These are phyloP conservation scores for Xylaria nigripes DNA, from an alignment of 495 filamentous ascomycete genomes.

Conservation along the genomic window DNA sequence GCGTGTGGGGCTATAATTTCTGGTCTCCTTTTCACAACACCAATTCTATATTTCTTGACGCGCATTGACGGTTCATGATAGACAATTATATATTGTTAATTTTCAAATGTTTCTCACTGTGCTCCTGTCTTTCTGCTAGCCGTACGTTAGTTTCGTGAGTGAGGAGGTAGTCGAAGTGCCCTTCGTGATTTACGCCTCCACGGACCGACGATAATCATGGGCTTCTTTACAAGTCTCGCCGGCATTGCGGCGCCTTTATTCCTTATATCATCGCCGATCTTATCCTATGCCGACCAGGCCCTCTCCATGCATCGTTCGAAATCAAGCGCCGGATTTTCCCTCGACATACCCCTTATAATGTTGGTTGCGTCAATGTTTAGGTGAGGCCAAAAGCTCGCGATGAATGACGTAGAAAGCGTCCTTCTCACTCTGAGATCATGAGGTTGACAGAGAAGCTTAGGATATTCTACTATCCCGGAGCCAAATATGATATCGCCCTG, in stretches of 20 bases:
- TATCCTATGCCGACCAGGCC: conserved; percentile 89
- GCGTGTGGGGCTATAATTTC: conserved; percentile 3
- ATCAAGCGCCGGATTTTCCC: conserved; percentile 76
- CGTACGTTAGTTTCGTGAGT: neutral
- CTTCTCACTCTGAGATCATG: neutral
- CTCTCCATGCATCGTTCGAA: conserved; percentile 73
- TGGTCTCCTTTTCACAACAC: neutral
- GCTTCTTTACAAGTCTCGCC: conserved; percentile 36
- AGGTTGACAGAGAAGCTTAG: conserved; percentile 33
- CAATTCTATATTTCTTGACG: too few relatives aligned
- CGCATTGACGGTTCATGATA: too few relatives aligned
- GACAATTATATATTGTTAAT: neutral
- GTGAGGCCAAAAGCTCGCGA: conserved; percentile 37
- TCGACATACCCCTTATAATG: conserved; percentile 96
- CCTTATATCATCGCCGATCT: conserved; percentile 72
- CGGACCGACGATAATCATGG: conserved; percentile 21
- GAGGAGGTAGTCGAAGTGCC: neutral
- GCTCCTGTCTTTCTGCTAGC: neutral
- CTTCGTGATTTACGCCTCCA: neutral
- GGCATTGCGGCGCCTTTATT: conserved; percentile 48
- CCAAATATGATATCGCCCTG: conserved; percentile 69
- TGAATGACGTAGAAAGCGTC: neutral
- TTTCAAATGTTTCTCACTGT: neutral
- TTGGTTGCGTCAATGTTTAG: conserved; percentile 86
- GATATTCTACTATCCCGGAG: conserved; percentile 91